Evolutionary conservation across 2,329 filamentous ascomycete genomes (phyloP).

Genomic region (Parastagonospora nodorum): DNA sequence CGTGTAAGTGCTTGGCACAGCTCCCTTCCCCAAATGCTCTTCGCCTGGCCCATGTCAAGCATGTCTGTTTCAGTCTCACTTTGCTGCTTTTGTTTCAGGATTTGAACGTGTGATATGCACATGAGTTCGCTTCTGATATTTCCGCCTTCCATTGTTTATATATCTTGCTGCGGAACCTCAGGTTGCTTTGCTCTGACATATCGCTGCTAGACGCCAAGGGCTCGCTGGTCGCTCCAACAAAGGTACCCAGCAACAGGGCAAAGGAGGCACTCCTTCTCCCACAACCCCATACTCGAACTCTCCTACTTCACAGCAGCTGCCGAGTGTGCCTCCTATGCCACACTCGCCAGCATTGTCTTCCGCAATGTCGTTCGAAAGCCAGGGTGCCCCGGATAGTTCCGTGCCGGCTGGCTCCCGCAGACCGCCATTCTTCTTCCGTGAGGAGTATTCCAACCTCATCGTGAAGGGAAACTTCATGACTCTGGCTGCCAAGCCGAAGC

Average conservation of each 20-base stretch:
- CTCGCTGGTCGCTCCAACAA: constrained; percentile 51
- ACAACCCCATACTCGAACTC: constrained; percentile 41
- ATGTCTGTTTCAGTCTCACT: constrained; percentile 34
- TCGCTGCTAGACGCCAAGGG: constrained; percentile 46
- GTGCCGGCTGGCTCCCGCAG: constrained; percentile 62
- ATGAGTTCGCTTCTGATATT: constrained; percentile 7
- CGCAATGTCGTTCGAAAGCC: constrained; percentile 70
- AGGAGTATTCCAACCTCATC: constrained; percentile 79
- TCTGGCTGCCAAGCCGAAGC: constrained; percentile 87
- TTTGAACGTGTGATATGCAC: constrained; percentile 19
- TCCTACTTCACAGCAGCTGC: constrained; percentile 40
- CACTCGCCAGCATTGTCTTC: constrained; percentile 42
- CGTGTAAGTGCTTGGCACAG: constrained; percentile 48
- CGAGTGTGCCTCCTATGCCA: constrained; percentile 43
- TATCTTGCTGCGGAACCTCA: constrained; percentile 6
- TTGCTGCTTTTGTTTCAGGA: constrained; percentile 31
- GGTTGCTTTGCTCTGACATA: constrained; percentile 28
- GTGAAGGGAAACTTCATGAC: constrained; percentile 99
- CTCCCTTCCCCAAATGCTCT: constrained; percentile 35
- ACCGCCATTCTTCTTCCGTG: constrained; percentile 75
- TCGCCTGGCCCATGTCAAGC: constrained; percentile 23
- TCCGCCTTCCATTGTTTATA: constrained; percentile 5
- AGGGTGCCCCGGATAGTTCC: constrained; percentile 49
- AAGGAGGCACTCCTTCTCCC: constrained; percentile 45
- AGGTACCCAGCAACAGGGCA: constrained; percentile 41